Evolutionary conservation across 1,139 yeast genomes (phyloP), one percentile per base, ranked within the genome.

Genomic region (Hemisphaericaspora subhashii): DNA sequence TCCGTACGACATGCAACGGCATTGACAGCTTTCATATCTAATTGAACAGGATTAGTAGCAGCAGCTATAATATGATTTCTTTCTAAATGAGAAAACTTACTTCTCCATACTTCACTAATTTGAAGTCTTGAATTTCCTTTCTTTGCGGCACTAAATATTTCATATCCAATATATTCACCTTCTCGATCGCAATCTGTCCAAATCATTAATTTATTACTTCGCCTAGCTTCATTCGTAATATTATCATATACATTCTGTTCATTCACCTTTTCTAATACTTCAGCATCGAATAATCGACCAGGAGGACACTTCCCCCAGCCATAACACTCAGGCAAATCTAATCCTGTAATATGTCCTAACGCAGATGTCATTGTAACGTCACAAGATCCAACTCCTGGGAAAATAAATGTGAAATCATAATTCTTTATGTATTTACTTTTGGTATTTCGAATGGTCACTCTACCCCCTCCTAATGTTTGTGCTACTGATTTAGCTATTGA

Each of bases 151-250:
- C 78, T 72, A 35, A 77, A 72, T 17, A 94, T 79, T 55, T 92
- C 98, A 68, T 77, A 81, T 0, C 98, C 99, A 44, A 94, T 94
- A 57, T 83, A 85, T 60, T 94, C 99, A 1, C 99, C 99, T 57
- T 94, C 99, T 31, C 98, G 72, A 68, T 94, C 99, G 63, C 98
- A 92, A 72, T 94, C 99, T 1, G 98, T 94, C 98, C 98, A 94
- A 8, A 94, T 88, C 85, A 87, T 86, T 45, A 94, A 64, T 35
- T 69, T 67, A 37, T 79, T 74, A 4, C 86, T 77, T 22, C 52
- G 55, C 28, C 82, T 58, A 3, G 92, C 87, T 54, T 89, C 90
- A 3, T 61, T 61, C 27, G 74, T 61, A 35, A 94, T 87, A 55
- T 92, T 92, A n/a, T 70, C 66, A 13, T 83, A 83, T 16, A 88